These are phyloP conservation scores for Ceratocystis huliohia DNA, from an alignment of 2,329 filamentous ascomycete species.

Conservation along the genomic window DNA sequence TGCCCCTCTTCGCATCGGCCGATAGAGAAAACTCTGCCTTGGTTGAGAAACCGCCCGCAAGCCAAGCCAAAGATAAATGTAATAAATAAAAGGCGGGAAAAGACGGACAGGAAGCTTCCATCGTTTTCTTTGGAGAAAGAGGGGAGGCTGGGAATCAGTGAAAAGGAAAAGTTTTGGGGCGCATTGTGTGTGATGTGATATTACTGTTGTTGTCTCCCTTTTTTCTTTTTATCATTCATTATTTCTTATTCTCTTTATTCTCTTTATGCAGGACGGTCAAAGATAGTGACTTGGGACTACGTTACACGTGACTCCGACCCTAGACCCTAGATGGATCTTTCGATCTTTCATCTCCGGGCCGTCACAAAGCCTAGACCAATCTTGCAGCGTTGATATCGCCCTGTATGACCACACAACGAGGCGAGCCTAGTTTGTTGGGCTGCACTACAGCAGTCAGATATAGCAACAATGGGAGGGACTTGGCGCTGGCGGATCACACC, in stretches of 20 bases:
- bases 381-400: background rate
- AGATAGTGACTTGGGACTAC: too few relatives aligned
- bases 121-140: slow-evolving; percentile 4
- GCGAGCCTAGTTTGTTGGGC: background rate
- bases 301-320: too few relatives aligned
- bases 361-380: background rate
- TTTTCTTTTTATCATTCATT: background rate
- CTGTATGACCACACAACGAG: background rate
- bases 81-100: background rate
- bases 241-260: background rate
- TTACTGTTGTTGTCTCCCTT: slow-evolving; percentile 4
- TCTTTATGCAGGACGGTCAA: background rate
- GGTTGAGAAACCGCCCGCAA: background rate
- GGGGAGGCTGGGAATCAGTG: slow-evolving; percentile 7
- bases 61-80: background rate
- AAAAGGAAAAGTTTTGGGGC: slow-evolving; percentile 1
- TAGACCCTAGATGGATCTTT: too few relatives aligned
- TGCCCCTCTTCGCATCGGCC: background rate
- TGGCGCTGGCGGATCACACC: background rate
- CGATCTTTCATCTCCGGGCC: too few relatives aligned
- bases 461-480: background rate
- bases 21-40: slow-evolving; percentile 3
- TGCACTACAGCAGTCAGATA: background rate
- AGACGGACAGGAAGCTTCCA: background rate
- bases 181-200: slow-evolving; percentile 2